Percentiles rank a stretch among this genome's conserved stretches.
These are phyloP conservation scores for Linderniella brevidens DNA, from an alignment of 257 asterid species.

Conservation along the genomic window DNA sequence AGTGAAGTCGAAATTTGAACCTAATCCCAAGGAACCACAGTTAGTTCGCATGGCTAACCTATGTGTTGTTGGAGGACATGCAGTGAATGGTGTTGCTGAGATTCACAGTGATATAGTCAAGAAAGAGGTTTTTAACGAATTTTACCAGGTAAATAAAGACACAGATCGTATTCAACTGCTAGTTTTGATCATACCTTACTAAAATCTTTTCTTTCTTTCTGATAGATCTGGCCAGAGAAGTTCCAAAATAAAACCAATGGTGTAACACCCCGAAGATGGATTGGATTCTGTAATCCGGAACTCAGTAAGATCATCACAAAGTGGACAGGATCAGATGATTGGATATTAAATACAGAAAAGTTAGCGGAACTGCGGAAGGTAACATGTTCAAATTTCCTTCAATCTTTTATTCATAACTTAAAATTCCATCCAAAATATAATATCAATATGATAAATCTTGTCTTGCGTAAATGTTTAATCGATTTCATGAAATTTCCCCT, in stretches of 20 bases:
- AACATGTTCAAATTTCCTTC: neutral
- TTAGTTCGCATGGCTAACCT: conserved; percentile 82
- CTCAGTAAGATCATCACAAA: conserved; percentile 35
- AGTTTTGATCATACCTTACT: conserved; percentile 1
- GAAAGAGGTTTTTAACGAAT: conserved; percentile 61
- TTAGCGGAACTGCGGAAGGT: conserved; percentile 31
- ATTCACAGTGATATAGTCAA: conserved; percentile 80
- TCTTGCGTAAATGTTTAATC: no score
- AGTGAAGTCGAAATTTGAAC: conserved; percentile 21
- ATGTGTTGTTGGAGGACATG: conserved; percentile 76
- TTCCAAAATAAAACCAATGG: conserved; percentile 53
- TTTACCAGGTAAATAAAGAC: conserved; percentile 38
- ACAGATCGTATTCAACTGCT: neutral
- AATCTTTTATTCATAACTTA: no score
- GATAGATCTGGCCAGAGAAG: conserved; percentile 49
- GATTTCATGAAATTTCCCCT: conserved; percentile 3
- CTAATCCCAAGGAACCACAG: conserved; percentile 30
- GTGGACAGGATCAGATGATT: conserved; percentile 47
- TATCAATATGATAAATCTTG: no score
- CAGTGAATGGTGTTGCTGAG: conserved; percentile 88
- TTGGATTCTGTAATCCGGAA: conserved; percentile 36
- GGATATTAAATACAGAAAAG: conserved; percentile 32
- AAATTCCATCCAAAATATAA: no score
- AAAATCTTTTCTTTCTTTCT: conserved; percentile 9
- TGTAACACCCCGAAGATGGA: conserved; percentile 58